These are phyloP conservation scores for Rhizopus sp. DNA, from an alignment of 371 early-diverging fungal species.

Conservation along the genomic window DNA sequence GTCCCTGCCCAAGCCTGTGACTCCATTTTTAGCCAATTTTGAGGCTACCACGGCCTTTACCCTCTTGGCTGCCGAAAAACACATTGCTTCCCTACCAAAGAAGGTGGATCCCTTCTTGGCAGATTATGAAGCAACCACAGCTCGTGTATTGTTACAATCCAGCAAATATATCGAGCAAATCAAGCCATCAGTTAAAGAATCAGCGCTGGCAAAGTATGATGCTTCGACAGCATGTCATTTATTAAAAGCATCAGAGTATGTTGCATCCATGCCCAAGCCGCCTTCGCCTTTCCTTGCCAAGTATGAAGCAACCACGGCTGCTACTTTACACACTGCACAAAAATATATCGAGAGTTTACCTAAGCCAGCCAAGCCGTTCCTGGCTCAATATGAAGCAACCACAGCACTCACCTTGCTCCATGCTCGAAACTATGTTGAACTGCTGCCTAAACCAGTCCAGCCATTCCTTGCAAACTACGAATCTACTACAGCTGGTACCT, in stretches of 20 bases:
- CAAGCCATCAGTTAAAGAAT: not conserved
- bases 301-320: conserved; percentile 7
- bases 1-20: not conserved
- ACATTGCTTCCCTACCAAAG: not conserved
- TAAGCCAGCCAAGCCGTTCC: conserved; percentile 1
- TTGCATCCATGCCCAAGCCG: not conserved
- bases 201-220: not conserved
- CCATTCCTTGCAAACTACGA: conserved; percentile 6
- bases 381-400: conserved; percentile 8
- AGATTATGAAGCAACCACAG: conserved; percentile 4
- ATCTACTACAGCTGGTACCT: not conserved
- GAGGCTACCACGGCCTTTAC: conserved; percentile 17
- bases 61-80: not conserved
- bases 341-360: conserved; percentile 3
- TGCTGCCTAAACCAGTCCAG: conserved; percentile 3
- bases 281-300: conserved; percentile 10
- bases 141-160: not conserved
- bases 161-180: not conserved
- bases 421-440: not conserved
- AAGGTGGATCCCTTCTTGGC: conserved; percentile 2
- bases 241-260: not conserved
- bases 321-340: not conserved
- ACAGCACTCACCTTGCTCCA: not conserved
- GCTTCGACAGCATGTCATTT: not conserved
- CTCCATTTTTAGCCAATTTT: conserved; percentile 7